A percentile compares a stretch with the other conserved stretches of the same genome.
phyloP scores from a whole-genome alignment of 768 basidiomycete genomes.

The Boletales sp. region DNA sequence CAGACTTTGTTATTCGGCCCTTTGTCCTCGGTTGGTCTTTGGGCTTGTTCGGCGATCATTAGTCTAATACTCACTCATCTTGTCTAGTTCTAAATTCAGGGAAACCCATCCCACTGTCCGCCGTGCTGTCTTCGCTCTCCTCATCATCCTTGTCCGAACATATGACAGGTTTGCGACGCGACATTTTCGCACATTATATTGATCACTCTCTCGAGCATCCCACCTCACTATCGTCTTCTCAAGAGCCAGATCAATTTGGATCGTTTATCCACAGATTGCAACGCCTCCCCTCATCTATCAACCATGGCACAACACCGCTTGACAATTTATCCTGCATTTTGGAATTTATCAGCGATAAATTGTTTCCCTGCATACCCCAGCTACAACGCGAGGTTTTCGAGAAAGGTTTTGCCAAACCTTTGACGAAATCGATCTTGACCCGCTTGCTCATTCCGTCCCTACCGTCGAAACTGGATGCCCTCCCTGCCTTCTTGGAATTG shows the following conservation, averaged over 20 bases:
- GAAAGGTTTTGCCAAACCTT: conserved; percentile 57
- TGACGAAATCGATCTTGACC: conserved; percentile 59
- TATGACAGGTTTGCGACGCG: conserved; percentile 61
- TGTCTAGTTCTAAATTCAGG: conserved; percentile 55
- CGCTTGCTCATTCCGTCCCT: conserved; percentile 67
- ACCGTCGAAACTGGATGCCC: conserved; percentile 56
- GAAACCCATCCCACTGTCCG: conserved; percentile 46
- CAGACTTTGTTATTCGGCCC: conserved; percentile 47
- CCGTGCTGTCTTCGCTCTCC: conserved; percentile 59
- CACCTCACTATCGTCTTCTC: conserved; percentile 37
- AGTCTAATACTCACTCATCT: conserved; percentile 1
- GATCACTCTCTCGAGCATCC: conserved; percentile 56
- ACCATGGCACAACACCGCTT: conserved; percentile 39
- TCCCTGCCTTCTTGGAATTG: conserved; percentile 61
- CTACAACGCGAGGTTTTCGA: conserved; percentile 45
- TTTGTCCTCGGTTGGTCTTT: conserved; percentile 46
- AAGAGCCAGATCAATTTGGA: conserved; percentile 31
- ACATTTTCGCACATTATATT: conserved; percentile 57
- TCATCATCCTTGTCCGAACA: conserved; percentile 50
- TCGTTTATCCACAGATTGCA: conserved; percentile 45
- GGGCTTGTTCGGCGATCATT: conserved; percentile 19
- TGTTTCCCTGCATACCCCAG: conserved; percentile 56
- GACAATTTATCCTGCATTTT: conserved; percentile 54
- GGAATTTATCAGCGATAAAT: conserved; percentile 55
- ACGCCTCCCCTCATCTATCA: conserved; percentile 40